phyloP scores from a whole-genome alignment of 345 rosid species.

The Hibiscus syriacus region DNA sequence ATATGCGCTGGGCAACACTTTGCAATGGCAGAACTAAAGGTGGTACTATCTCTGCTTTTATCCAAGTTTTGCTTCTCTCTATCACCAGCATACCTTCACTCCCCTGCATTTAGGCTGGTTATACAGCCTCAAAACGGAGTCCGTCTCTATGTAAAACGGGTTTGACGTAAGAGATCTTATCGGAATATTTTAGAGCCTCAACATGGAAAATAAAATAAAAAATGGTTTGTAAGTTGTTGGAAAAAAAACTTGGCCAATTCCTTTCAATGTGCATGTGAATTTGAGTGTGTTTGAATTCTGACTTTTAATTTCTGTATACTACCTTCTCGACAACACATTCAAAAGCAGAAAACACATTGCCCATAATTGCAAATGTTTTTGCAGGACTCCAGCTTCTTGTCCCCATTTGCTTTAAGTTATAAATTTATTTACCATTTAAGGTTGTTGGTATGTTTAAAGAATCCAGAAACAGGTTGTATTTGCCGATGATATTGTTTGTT shows the following conservation, averaged over 20 bases:
- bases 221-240: no score
- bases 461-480: background rate
- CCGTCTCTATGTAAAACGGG: conserved; percentile 12
- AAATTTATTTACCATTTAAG: background rate
- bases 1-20: conserved; percentile 27
- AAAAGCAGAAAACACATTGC: no score
- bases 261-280: no score
- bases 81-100: conserved; percentile 31
- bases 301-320: no score
- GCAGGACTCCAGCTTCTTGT: no score
- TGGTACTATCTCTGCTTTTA: conserved; percentile 26
- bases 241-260: no score
- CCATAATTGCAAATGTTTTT: no score
- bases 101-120: conserved; percentile 32
- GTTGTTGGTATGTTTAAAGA: background rate
- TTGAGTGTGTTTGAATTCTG: no score
- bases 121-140: conserved; percentile 26
- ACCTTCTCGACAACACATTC: no score
- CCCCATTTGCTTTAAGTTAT: no score
- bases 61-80: conserved; percentile 31
- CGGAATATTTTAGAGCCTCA: background rate
- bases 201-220: no score
- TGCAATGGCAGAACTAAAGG: conserved; percentile 31
- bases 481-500: background rate
- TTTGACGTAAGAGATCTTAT: conserved; percentile 3